Conservation (phyloP, 306 rosid species). For the Oxytropis ochrocephala region DNA sequence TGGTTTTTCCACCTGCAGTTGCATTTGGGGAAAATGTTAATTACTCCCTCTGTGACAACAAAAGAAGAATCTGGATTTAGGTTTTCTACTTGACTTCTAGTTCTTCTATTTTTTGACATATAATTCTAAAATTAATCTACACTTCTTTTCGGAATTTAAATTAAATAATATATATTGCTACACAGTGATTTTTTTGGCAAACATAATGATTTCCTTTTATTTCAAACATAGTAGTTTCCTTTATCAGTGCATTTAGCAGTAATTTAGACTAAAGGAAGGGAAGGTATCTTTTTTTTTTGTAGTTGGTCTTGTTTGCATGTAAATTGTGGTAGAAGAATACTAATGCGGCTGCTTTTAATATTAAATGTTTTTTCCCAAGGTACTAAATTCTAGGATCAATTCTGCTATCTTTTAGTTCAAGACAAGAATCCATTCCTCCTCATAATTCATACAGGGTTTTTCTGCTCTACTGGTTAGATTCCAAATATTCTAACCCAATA, state of each 20-base stretch:
- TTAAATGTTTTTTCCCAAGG: background rate
- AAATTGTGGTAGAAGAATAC: constrained; percentile 11
- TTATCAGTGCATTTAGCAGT: background rate
- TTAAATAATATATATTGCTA: background rate
- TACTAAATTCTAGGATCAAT: constrained; percentile 6
- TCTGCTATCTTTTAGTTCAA: constrained; percentile 2
- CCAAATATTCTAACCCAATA: background rate
- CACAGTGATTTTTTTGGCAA: background rate
- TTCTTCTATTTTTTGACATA: no score
- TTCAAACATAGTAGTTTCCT: background rate
- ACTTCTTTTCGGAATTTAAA: background rate
- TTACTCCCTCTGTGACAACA: background rate
- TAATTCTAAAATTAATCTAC: background rate
- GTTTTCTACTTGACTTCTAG: constrained; percentile 12
- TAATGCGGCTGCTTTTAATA: background rate
- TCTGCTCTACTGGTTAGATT: background rate
- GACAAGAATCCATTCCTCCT: background rate
- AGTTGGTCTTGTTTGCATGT: background rate
- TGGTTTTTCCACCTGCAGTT: background rate
- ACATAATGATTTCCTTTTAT: background rate
- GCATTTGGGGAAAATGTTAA: background rate
- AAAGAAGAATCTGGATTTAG: constrained; percentile 12
- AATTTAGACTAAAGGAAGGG: constrained; percentile 9
- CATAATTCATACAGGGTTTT: background rate
- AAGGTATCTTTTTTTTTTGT: constrained; percentile 31